Base-by-base conservation (phyloP, 78 protist species). In the Emiliania huxleyi region DNA sequence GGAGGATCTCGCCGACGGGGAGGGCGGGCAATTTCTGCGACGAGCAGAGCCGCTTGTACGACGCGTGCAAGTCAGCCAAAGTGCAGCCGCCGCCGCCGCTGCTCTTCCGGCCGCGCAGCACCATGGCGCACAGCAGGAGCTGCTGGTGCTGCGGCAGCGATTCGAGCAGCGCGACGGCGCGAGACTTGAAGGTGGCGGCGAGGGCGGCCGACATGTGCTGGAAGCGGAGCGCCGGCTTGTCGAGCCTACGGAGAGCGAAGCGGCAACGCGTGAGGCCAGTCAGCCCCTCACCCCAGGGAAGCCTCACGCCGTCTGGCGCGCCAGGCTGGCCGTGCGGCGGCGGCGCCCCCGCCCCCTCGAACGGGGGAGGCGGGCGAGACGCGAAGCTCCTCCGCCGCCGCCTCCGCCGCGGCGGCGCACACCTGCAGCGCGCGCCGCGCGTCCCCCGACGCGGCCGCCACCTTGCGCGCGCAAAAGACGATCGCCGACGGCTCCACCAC, bases 61-160 rank as follows among this genome's bases (percentile, higher is more conserved):
- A 33, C 21, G 6, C n/a, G 84, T 73, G 45, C 84, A 73, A 18
- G 23, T 73, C 44, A 0, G 35, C 45, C 1, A 73, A 22, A 11
- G 84, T 73, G 18, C 35, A 25, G 15, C 11, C 29, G 1, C 42
- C 42, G 19, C 2, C 26, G 37, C 19, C 25, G 8, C 23, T 23
- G 19, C 4, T 4, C 19, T 40, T 35, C 1, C 81, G 87, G 19
- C 4, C 2, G 87, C 45, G 87, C 33, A 77, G 49, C 19, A 77
- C 87, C 43, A 40, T 40, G 18, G 87, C 29, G 46, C 87, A 77
- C 44, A 77, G 1, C 40, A 77, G 29, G 49, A 77, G 33, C 35
- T 38, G 48, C 46, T 77, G 87, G 87, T 77, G 87, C 48, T 77
- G 87, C 44, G 87, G 87, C 15, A 77, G 87, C 87, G 87, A 77